These are phyloP conservation scores for Theobroma cacao DNA, from an alignment of 345 rosid genomes.

Conservation along the genomic window DNA sequence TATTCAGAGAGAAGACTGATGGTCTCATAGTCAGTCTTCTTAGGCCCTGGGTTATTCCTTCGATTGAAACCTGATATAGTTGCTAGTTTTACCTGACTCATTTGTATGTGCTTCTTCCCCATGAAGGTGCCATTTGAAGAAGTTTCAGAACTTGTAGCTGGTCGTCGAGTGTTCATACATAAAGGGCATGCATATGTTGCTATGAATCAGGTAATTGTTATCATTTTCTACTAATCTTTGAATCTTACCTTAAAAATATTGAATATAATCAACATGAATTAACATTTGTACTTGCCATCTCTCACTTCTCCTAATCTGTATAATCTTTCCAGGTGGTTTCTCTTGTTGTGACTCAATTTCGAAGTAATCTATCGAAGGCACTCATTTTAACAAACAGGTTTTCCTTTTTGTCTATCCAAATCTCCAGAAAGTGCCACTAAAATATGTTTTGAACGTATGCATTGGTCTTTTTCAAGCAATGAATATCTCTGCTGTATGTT, in stretches of 20 bases:
- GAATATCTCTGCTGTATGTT: not conserved
- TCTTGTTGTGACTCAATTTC: slow-evolving; percentile 74
- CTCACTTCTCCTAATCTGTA: not conserved
- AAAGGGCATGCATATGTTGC: slow-evolving; percentile 90
- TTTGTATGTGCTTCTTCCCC: not conserved
- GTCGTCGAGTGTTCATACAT: slow-evolving; percentile 64
- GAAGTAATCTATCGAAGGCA: slow-evolving; percentile 75
- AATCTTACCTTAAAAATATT: slow-evolving; percentile 1
- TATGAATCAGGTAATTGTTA: slow-evolving; percentile 56
- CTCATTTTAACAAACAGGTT: slow-evolving; percentile 87
- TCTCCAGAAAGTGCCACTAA: not conserved
- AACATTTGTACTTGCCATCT: not conserved
- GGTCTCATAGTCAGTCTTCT: not conserved
- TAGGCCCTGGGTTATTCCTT: not conserved
- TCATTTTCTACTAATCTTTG: slow-evolving; percentile 11
- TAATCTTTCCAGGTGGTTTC: slow-evolving; percentile 64
- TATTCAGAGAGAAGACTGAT: not conserved
- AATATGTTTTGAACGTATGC: slow-evolving; percentile 9
- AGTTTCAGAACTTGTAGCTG: slow-evolving; percentile 90
- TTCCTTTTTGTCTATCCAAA: slow-evolving; percentile 17
- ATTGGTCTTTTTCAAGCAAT: not conserved
- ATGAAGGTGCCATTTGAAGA: slow-evolving; percentile 94
- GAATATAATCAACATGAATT: not conserved
- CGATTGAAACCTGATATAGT: not conserved
- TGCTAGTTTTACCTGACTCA: slow-evolving; percentile 4